Conservation (phyloP, 106 monocot genomes). For the Ottelia alismoides region DNA sequence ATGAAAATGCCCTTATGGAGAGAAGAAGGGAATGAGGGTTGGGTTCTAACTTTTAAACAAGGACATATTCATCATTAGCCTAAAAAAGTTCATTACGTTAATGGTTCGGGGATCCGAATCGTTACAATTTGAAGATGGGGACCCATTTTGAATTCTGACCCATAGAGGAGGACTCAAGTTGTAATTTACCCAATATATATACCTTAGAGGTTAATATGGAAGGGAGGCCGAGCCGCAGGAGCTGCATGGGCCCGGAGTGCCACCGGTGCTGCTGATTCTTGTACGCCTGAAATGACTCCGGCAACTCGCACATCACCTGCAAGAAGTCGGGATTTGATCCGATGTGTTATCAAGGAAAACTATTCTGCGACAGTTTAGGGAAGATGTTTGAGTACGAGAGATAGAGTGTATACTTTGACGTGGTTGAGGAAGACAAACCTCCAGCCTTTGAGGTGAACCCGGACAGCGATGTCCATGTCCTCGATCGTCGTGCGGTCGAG, state of each 20-base stretch:
- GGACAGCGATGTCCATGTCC: too few species aligned
- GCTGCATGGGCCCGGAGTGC: constrained; percentile 71
- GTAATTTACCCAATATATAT: too few species aligned
- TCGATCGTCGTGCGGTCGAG: constrained; percentile 21
- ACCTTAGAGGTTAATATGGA: constrained; percentile 42
- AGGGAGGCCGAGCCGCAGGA: constrained; percentile 44
- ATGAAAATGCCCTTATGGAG: too few species aligned
- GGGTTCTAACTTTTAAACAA: too few species aligned
- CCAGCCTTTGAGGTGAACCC: too few species aligned
- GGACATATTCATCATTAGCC: too few species aligned
- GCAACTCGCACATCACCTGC: constrained; percentile 48
- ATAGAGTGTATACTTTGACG: constrained; percentile 44
- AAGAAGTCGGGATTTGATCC: neutral
- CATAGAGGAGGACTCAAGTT: too few species aligned
- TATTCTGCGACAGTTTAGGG: constrained; percentile 25
- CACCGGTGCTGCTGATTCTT: constrained; percentile 64
- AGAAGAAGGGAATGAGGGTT: too few species aligned
- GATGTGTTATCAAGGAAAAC: constrained; percentile 22
- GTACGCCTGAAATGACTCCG: constrained; percentile 51
- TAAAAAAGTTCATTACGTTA: too few species aligned
- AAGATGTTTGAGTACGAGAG: constrained; percentile 17
- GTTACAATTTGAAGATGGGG: too few species aligned
- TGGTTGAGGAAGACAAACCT: constrained; percentile 19
- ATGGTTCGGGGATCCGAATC: too few species aligned
- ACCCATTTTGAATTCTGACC: too few species aligned